Base-by-base conservation (phyloP, 2,329 filamentous ascomycete genomes). In the Scytalidium lignicola region DNA sequence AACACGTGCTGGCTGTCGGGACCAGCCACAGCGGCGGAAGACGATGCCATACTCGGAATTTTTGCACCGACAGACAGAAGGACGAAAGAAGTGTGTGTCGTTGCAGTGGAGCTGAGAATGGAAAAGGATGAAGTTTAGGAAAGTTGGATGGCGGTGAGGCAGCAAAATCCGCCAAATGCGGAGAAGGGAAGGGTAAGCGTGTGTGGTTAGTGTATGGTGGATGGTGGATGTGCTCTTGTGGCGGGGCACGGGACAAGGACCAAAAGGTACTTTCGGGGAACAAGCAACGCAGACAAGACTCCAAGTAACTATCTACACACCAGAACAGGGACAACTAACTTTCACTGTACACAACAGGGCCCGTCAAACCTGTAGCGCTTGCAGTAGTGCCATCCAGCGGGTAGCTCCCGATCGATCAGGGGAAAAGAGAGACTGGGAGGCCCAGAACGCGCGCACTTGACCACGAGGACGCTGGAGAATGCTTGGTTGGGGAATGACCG, bases 1-100 rank as follows among this genome's bases (percentile, higher is more conserved):
- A 45, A 52, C 53, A 61, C 54, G 55, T 60, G 54, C 45, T 44
- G 46, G 46, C 29, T 44, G 29, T 58, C 46, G 45, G 45, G 46
- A 43, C 50, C 46, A 41, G 32, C 41, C 37, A 44, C 45, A 40
- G 52, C 28, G 44, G 43, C 21, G 21, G 21, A 6, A 26, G 42
- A 18, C 6, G 51, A 53, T 26, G 51, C 50, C 56, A 58, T 58
- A 43, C 22, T 13, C 32, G 32, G 32, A 37, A 37, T 26, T 26
- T 37, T 5, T 13, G 32, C 32, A 37, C 6, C 32, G 5, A 13
- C n/a, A 17, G 32, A 8, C 32, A 37, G 32, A 37, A 37, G 32
- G 15, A 17, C 8, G 12, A 5, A n/a, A 37, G 32, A 37, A 17
- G 23, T 26, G 10, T 26, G 23, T 26, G 10, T 26, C 23, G 23